These are phyloP conservation scores for Zasmidium citrigriseum DNA, from an alignment of 2,329 filamentous ascomycete species.

Conservation along the genomic window DNA sequence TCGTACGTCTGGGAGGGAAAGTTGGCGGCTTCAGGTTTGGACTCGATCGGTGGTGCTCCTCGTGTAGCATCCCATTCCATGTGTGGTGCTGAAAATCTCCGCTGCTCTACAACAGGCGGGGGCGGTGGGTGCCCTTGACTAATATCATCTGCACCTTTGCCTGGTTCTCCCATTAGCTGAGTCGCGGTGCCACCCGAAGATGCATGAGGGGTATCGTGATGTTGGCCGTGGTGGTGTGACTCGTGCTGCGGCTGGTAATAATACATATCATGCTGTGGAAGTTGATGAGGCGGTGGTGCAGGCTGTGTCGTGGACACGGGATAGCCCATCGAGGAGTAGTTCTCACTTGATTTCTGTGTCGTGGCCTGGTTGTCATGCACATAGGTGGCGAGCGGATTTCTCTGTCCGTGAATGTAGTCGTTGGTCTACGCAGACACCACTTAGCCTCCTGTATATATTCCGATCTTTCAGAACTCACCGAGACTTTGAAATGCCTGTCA, in stretches of 20 bases:
- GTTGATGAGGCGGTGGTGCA: conserved; percentile 17
- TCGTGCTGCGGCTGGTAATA: conserved; percentile 8
- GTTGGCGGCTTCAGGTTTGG: conserved; percentile 81
- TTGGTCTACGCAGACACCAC: conserved; percentile 11
- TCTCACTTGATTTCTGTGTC: conserved; percentile 8
- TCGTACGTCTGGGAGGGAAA: conserved; percentile 77
- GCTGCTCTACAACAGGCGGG: conserved; percentile 48
- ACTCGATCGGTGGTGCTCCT: conserved; percentile 61
- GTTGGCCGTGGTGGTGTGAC: conserved; percentile 10
- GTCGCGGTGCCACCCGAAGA: conserved; percentile 12
- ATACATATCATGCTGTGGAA: conserved; percentile 1
- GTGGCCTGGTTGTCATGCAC: conserved; percentile 8
- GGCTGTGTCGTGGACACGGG: conserved; percentile 23
- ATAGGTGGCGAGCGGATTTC: conserved; percentile 8
- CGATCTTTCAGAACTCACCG: no score
- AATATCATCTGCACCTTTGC: conserved; percentile 45
- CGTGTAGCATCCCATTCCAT: conserved; percentile 64
- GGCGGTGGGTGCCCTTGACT: conserved; percentile 46
- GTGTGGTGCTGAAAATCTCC: conserved; percentile 58
- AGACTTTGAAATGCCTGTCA: conserved; percentile 73
- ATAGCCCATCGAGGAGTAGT: conserved; percentile 29
- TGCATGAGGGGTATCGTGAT: conserved; percentile 6
- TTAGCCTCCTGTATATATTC: no score
- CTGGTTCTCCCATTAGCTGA: conserved; percentile 44
- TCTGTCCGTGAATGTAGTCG: conserved; percentile 21